Conservation (phyloP, 805 yeast genomes). For the Teunomyces funiuensis region DNA sequence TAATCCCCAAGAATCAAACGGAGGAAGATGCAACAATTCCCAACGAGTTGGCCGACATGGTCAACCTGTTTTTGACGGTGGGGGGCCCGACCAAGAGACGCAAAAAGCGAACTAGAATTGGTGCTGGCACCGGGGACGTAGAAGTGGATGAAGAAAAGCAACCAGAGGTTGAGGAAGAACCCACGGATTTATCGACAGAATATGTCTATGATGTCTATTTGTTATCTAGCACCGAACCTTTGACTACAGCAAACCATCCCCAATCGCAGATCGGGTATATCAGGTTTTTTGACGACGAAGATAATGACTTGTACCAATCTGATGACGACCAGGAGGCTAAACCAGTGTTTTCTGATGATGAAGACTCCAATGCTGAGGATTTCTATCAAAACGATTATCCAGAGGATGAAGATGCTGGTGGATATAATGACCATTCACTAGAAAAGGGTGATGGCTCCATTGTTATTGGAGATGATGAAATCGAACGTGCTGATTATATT, state of each 20-base stretch:
- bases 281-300: slow-evolving; percentile 56
- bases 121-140: neutral
- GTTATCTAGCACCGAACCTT: slow-evolving; percentile 27
- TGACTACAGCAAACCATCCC: slow-evolving; percentile 49
- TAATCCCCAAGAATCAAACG: slow-evolving; percentile 32
- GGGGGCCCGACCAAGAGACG: slow-evolving; percentile 19
- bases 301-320: slow-evolving; percentile 35
- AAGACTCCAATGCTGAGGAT: slow-evolving; percentile 88
- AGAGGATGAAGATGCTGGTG: slow-evolving; percentile 77
- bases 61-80: slow-evolving; percentile 54
- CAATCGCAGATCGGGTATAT: slow-evolving; percentile 53
- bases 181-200: slow-evolving; percentile 40
- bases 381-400: slow-evolving; percentile 93
- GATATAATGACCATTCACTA: slow-evolving; percentile 14
- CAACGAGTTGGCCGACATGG: slow-evolving; percentile 72
- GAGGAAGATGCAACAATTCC: slow-evolving; percentile 44
- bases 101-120: slow-evolving; percentile 10
- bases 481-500: slow-evolving; percentile 7
- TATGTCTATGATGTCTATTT: slow-evolving; percentile 88
- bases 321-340: slow-evolving; percentile 38
- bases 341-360: slow-evolving; percentile 58
- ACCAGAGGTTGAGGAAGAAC: neutral
- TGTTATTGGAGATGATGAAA: slow-evolving; percentile 21
- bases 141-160: slow-evolving; percentile 12
- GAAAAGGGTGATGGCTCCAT: slow-evolving; percentile 20